phyloP scores from a whole-genome alignment of 257 asterid genomes.

The Solanum sejunctum region DNA sequence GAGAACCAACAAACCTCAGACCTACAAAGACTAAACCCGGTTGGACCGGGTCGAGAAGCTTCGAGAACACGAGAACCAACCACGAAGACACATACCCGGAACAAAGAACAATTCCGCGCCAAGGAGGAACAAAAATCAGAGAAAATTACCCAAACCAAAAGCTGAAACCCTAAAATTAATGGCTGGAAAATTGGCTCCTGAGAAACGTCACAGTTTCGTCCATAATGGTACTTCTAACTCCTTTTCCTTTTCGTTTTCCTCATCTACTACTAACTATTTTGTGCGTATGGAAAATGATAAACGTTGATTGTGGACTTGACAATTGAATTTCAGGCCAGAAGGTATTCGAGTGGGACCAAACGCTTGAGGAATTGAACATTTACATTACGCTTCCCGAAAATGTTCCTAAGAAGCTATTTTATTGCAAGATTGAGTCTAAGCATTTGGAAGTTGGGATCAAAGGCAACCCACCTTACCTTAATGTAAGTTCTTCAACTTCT shows the following conservation, averaged over 20 bases:
- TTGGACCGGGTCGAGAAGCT: background rate
- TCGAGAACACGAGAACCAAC: background rate
- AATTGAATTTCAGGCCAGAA: slow-evolving; percentile 52
- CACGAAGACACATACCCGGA: background rate
- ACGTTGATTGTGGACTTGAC: background rate
- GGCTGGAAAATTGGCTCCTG: slow-evolving; percentile 89
- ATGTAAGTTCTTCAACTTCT: slow-evolving; percentile 24
- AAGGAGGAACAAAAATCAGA: background rate
- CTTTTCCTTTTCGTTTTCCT: background rate
- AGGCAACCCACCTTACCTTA: slow-evolving; percentile 92
- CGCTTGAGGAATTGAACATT: slow-evolving; percentile 91
- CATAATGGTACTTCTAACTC: slow-evolving; percentile 44
- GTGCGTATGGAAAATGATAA: background rate
- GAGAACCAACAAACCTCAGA: background rate
- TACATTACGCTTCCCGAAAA: slow-evolving; percentile 72
- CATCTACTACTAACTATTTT: background rate
- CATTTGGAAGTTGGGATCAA: slow-evolving; percentile 91
- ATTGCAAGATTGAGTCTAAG: slow-evolving; percentile 61
- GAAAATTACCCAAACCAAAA: background rate
- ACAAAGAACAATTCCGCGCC: background rate
- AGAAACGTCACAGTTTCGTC: slow-evolving; percentile 51
- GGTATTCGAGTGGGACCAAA: slow-evolving; percentile 98
- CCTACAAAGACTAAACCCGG: background rate
- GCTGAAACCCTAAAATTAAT: slow-evolving; percentile 13
- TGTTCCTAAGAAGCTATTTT: slow-evolving; percentile 79